Percentiles rank a stretch among this genome's conserved stretches.
Conservation (phyloP, 208 protist genomes). For the Trypanosomatidae sp. region DNA sequence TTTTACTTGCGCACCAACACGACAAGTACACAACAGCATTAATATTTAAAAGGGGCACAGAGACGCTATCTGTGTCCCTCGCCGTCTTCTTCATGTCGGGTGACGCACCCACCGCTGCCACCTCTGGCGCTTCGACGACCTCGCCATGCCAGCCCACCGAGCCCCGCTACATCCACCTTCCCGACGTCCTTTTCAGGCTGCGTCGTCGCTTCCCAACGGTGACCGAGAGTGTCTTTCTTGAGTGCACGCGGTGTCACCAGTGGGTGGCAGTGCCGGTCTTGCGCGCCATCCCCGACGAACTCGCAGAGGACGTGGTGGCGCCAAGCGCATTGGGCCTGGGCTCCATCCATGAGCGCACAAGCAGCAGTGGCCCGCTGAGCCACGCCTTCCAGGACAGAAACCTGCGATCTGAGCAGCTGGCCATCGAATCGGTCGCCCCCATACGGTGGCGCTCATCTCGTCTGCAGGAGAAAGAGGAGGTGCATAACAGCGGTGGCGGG, state of each 20-base stretch:
- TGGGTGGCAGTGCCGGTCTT: slow-evolving; percentile 67
- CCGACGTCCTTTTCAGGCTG: slow-evolving; percentile 44
- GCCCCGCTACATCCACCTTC: slow-evolving; percentile 63
- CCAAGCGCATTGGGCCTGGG: slow-evolving; percentile 10
- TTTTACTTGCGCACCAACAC: no score
- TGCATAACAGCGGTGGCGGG: neutral
- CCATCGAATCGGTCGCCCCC: neutral
- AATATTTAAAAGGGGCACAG: no score
- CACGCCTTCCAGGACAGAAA: slow-evolving; percentile 8
- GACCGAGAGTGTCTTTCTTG: slow-evolving; percentile 52
- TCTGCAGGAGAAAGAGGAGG: slow-evolving; percentile 10
- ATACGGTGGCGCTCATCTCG: slow-evolving; percentile 35
- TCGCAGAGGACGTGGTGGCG: slow-evolving; percentile 14
- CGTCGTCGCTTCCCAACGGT: slow-evolving; percentile 65
- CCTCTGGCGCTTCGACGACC: neutral
- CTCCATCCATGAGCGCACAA: slow-evolving; percentile 4
- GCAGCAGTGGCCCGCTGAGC: slow-evolving; percentile 2
- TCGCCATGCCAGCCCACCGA: neutral
- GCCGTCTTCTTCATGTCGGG: no score
- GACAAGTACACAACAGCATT: no score
- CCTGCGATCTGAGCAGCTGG: slow-evolving; percentile 8
- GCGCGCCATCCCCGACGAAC: slow-evolving; percentile 31
- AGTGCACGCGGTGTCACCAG: slow-evolving; percentile 74
- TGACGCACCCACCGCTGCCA: neutral
- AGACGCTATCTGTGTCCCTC: no score